These are phyloP conservation scores for Irpex sp. DNA, from an alignment of 1,284 basidiomycete species.

Conservation along the genomic window DNA sequence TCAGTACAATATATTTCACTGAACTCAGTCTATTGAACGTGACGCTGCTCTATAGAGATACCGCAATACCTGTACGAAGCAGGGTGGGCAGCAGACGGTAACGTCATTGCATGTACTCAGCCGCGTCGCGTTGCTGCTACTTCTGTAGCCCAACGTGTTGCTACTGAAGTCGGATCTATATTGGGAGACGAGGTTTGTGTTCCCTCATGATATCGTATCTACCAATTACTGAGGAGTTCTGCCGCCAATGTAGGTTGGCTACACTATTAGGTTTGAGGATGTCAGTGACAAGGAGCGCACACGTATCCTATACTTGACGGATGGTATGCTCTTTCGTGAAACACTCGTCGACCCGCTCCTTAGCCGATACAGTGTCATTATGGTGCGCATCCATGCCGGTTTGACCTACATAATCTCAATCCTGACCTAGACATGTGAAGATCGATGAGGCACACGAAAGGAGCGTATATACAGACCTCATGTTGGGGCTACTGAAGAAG, in stretches of 20 bases:
- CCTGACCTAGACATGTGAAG: constrained; percentile 36
- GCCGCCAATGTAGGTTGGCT: constrained; percentile 70
- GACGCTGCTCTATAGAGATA: constrained; percentile 55
- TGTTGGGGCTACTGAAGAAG: constrained; percentile 93
- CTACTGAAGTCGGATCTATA: constrained; percentile 81
- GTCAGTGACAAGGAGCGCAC: constrained; percentile 79
- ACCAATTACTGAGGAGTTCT: not conserved
- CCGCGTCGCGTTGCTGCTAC: constrained; percentile 95
- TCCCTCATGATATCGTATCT: not conserved
- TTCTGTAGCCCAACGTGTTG: constrained; percentile 88
- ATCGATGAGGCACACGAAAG: constrained; percentile 98
- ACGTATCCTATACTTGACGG: constrained; percentile 95
- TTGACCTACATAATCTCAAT: constrained; percentile 12
- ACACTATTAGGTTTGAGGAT: constrained; percentile 97
- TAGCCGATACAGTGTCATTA: constrained; percentile 90
- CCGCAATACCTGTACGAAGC: constrained; percentile 93
- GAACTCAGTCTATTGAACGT: not conserved
- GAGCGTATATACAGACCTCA: constrained; percentile 90
- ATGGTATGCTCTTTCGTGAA: constrained; percentile 97
- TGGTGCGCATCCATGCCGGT: constrained; percentile 52
- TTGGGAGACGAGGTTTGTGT: constrained; percentile 83
- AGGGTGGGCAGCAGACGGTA: constrained; percentile 81
- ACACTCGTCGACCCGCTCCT: constrained; percentile 87
- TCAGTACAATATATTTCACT: constrained; percentile 36
- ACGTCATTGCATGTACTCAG: constrained; percentile 88